These are phyloP conservation scores for Arthroderma sp. DNA, from an alignment of 2,329 filamentous ascomycete genomes.

Conservation along the genomic window DNA sequence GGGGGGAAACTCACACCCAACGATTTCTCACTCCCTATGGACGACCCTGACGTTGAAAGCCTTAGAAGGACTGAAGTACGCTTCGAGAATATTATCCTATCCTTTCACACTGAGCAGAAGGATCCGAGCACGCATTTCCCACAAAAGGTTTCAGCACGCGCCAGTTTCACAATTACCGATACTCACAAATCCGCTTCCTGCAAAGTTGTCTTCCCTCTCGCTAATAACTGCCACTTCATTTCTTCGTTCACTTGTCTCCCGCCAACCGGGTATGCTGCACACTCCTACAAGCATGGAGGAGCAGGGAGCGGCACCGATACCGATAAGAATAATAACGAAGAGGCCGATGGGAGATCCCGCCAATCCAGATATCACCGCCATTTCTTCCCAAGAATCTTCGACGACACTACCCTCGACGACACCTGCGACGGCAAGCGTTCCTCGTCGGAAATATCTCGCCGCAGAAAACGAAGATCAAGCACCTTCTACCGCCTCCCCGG, in stretches of 20 bases:
- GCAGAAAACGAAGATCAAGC: neutral
- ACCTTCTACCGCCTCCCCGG: constrained; percentile 20
- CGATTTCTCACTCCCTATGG: constrained; percentile 27
- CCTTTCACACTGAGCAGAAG: constrained; percentile 11
- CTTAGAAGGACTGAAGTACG: constrained; percentile 6
- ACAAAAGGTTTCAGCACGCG: constrained; percentile 15
- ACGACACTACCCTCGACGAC: neutral
- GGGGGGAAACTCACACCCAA: constrained; percentile 25
- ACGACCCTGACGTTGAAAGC: constrained; percentile 15
- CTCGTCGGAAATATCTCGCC: neutral
- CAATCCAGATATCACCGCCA: constrained; percentile 5
- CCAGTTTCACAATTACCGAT: constrained; percentile 15
- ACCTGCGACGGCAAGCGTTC: constrained; percentile 4
- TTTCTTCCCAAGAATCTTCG: constrained; percentile 1
- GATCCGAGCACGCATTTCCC: constrained; percentile 11
- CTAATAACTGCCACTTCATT: constrained; percentile 41
- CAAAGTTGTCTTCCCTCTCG: constrained; percentile 28
- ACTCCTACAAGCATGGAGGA: constrained; percentile 1
- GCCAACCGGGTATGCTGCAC: constrained; percentile 22
- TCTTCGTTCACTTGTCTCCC: constrained; percentile 41
- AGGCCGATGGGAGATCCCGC: neutral
- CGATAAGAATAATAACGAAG: neutral
- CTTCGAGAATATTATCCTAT: constrained; percentile 10
- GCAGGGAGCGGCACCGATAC: neutral
- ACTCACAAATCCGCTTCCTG: constrained; percentile 7